Base-by-base conservation (phyloP, 108 stramenopile species). In the Epipyxis sp. region DNA sequence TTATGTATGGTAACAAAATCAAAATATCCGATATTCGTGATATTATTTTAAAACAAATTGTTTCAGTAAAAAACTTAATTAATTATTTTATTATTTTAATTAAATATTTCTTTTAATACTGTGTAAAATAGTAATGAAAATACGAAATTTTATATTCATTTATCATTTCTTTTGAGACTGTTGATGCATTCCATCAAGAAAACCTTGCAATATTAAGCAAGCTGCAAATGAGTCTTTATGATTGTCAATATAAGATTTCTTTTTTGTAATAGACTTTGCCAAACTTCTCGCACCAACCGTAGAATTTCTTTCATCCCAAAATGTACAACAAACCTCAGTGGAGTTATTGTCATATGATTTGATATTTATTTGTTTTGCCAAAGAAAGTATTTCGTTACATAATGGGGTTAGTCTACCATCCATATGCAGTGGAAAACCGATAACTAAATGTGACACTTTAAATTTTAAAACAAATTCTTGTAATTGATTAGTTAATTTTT, bases 1-100 rank as follows among this genome's bases (percentile, higher is more conserved):
- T 40, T 68, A 20, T 37, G 40, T 68, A 37, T 68, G 65, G 65
- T 68, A 68, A 57, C 16, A 57, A 20, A 25, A 25, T 57, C 25
- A 25, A 25, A 25, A 57, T 57, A 20, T 57, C 54, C 20, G 25
- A 16, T 25, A 57, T 57, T 25, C 54, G 54, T 25, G 25, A 57
- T 25, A 57, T 25, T 25, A 25, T 57, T 57, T 57, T 57, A 16
- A 20, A 16, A 57, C 54, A 25, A 20, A 57, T 20, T 20, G 54
- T 16, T 57, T 20, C 20, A 57, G 54, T 57, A 57, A 16, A 57
- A 16, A 25, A 57, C 25, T 20, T 57, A 25, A 57, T 57, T 57
- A 57, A 25, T 16, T 57, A 25, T 25, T 20, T 16, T 57, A 20
- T 25, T 57, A 16, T 20, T 57, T n/a, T n/a, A n/a, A n/a, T n/a